Evolutionary conservation across 1,284 basidiomycete species (phyloP).

Genomic region (Irpex sp.): DNA sequence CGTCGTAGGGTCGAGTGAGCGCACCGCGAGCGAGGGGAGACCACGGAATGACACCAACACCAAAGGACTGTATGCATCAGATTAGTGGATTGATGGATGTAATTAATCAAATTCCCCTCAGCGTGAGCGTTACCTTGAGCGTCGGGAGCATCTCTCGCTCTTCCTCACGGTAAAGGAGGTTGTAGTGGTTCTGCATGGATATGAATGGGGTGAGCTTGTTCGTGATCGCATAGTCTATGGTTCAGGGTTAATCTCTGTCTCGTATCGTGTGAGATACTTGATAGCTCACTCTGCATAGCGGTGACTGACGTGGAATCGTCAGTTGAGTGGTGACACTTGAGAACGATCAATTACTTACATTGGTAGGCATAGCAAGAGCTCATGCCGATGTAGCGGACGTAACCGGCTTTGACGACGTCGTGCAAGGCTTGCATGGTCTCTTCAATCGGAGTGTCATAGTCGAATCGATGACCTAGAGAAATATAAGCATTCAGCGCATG

Average conservation of each 20-base stretch:
- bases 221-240: constrained; percentile 10
- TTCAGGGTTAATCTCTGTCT: not conserved
- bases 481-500: no score
- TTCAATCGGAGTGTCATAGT: constrained; percentile 26
- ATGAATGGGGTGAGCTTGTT: constrained; percentile 63
- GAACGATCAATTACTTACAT: constrained; percentile 21
- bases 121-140: constrained; percentile 29
- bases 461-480: constrained; percentile 24
- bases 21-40: not conserved
- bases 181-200: constrained; percentile 69
- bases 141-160: constrained; percentile 67
- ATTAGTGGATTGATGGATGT: no score
- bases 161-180: constrained; percentile 56
- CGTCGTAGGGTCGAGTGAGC: not conserved
- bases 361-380: constrained; percentile 35
- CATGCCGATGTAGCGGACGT: constrained; percentile 38
- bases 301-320: not conserved
- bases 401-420: constrained; percentile 22
- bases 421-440: constrained; percentile 24
- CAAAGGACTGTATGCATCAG: not conserved
- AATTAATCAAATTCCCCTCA: no score
- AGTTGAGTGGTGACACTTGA: constrained; percentile 23
- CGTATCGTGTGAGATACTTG: not conserved
- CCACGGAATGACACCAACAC: constrained; percentile 31
- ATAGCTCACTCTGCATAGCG: constrained; percentile 31